Base-by-base conservation (phyloP, 1,284 basidiomycete species). In the Fomitopsis pinicola region DNA sequence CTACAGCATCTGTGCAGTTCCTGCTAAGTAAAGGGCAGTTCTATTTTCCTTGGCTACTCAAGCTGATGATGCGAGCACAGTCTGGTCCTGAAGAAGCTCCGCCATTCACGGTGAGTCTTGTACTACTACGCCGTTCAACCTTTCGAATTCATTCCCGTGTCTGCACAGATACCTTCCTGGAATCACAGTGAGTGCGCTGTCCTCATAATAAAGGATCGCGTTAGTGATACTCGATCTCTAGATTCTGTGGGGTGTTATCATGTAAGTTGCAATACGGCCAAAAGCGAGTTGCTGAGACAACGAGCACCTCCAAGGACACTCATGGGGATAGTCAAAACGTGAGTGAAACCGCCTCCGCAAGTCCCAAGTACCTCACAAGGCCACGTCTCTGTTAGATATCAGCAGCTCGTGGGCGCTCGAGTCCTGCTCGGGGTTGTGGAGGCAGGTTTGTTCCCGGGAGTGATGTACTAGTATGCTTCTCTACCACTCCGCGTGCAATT, bases 381-480 rank as follows among this genome's bases (percentile, higher is more conserved):
- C 52, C 42, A 54, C 56, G 61, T 35, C 46, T 45, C 40, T 10
- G 45, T 10, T 60, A 87, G 84, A 55, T 89, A 86, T 66, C 80
- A 79, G 28, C 81, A 88, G 67, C 79, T 89, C 3, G 79, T 88
- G 12, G 87, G 81, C n/a, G 78, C 77, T 12, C 83, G 84, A 28
- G 77, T 85, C 6, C 82, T 77, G 60, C 80, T 91, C 2, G 89
- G 89, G 2, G 69, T 89, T 0, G 80, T 87, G 0, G 89, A 91
- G 70, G 84, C 87, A 8, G 89, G 89, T 0, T 71, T 90, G 22
- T 88, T 89, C 68, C 87, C 87, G 6, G 86, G 88, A 17, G 85
- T 88, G 7, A 81, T 82, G 0, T 89, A 87, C 71, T 89, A 88
- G 75, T 75, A 38, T n/a, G 73, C 66, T 8, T 9, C 26, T 15